Evolutionary conservation across 768 basidiomycete genomes (phyloP), one percentile per base, ranked within the genome.

Genomic region (Nidularia sp.): DNA sequence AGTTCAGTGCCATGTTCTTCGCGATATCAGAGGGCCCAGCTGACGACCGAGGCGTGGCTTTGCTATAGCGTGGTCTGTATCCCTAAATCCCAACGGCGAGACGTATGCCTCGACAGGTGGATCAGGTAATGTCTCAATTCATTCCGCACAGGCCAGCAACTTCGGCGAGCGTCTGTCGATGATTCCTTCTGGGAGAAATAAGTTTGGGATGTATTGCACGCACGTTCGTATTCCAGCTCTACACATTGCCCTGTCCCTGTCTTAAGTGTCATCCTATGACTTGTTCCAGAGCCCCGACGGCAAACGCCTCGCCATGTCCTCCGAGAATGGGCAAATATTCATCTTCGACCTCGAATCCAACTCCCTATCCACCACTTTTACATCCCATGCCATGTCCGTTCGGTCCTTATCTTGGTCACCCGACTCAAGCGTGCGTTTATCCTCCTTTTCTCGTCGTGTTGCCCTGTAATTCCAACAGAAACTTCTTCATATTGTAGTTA

Each of bases 341-440:
- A 74, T 98, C 43, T 88, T 94, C 55, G 93, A 96, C 65, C 65
- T 88, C 36, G 86, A 89, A 63, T 77, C 87, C 2, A 74, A 73
- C 53, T 68, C 84, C 5, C 69, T 96, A 43, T 69, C 78, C 0
- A 74, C 82, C 3, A 90, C 87, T 2, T 95, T 86, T 67, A 84
- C 85, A 4, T 90, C 91, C 2, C 94, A 98, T 66, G 93, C 91
- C 7, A 92, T 93, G 86, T 80, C 85, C 45, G 91, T 94, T 6
- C 85, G 94, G 35, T 86, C 89, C 0, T 67, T 97, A 3, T 80
- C 89, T 6, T 98, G 94, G 94, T 93, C 92, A 7, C 79, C 83
- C 47, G 94, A 97, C 65, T 88, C 88, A 1, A 90, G 84, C 66
- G 93, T 95, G 63, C 54, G 83, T 74, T 35, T 25, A 33, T n/a